Evolutionary conservation across 2,329 filamentous ascomycete species (phyloP).

Genomic region (Alternaria arborescens): DNA sequence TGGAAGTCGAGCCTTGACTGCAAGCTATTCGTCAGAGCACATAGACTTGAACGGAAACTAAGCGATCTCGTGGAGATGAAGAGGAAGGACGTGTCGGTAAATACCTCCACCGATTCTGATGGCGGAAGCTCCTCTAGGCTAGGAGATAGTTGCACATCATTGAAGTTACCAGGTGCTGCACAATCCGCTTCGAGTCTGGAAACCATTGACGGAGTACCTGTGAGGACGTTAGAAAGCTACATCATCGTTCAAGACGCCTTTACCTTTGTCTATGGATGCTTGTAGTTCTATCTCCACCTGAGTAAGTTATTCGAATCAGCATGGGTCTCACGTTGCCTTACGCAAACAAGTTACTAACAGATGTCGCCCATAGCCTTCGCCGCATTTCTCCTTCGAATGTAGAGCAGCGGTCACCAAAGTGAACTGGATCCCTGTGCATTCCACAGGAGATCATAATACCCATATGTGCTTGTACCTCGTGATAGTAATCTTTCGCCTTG

Average conservation of each 20-base stretch:
- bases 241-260: no score
- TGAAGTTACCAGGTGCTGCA: not conserved
- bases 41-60: conserved; percentile 12
- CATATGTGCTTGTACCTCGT: conserved; percentile 38
- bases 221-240: not conserved
- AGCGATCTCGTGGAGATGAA: not conserved
- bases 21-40: conserved; percentile 20
- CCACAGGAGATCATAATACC: conserved; percentile 61
- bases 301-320: not conserved
- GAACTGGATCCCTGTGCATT: conserved; percentile 59
- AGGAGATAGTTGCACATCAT: not conserved
- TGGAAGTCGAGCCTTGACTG: conserved; percentile 14
- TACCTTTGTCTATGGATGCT: not conserved
- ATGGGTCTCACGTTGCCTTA: not conserved
- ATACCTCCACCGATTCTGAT: not conserved
- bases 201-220: not conserved
- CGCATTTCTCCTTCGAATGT: not conserved
- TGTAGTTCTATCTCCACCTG: not conserved
- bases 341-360: not conserved
- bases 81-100: not conserved
- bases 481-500: conserved; percentile 46
- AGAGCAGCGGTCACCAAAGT: conserved; percentile 34
- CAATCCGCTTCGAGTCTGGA: not conserved
- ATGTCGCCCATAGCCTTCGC: not conserved
- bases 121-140: not conserved